Conservation (phyloP, 257 asterid species). For the Nicotiana tomentosiformis region DNA sequence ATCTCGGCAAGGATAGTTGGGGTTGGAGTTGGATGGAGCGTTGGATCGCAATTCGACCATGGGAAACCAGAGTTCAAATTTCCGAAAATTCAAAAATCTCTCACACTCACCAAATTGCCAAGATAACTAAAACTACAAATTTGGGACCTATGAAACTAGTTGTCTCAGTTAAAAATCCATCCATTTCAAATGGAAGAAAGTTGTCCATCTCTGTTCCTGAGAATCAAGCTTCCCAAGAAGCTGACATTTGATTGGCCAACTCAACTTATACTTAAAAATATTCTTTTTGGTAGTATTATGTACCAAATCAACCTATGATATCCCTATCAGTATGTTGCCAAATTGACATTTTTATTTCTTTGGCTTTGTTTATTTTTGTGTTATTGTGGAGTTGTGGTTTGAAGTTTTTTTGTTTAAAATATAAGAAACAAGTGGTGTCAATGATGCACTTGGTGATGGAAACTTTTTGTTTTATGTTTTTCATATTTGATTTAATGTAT, state of each 20-base stretch:
- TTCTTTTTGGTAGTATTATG: not conserved
- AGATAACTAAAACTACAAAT: constrained; percentile 21
- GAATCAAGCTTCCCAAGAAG: constrained; percentile 14
- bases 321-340: not conserved
- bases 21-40: constrained; percentile 89
- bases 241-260: constrained; percentile 4
- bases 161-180: constrained; percentile 9
- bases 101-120: constrained; percentile 19
- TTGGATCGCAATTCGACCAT: constrained; percentile 70
- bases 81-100: constrained; percentile 26
- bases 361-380: not conserved
- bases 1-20: constrained; percentile 69
- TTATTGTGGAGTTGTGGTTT: not conserved
- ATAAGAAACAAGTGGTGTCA: not conserved
- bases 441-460: constrained; percentile 3
- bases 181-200: constrained; percentile 18
- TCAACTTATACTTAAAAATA: not conserved
- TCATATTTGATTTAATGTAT: not conserved
- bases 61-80: constrained; percentile 56
- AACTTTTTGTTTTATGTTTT: not conserved
- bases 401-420: not conserved
- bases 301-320: not conserved
- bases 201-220: constrained; percentile 1
- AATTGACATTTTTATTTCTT: not conserved
- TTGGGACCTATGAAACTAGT: constrained; percentile 9